Evolutionary conservation across 345 rosid genomes (phyloP).

Genomic region (Brassica rapa): DNA sequence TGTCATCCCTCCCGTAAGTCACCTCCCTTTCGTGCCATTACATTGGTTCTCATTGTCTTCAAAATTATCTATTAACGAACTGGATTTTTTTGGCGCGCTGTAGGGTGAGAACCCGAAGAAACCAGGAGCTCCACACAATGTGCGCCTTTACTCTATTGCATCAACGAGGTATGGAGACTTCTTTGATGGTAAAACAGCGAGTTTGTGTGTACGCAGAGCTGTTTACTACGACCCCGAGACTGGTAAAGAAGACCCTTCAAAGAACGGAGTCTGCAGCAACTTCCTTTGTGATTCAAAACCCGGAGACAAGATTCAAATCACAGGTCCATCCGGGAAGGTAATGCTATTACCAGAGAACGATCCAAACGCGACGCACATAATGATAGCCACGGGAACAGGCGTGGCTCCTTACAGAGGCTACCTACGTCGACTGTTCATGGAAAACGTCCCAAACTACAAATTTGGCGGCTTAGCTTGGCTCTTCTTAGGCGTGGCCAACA

Average conservation of each 20-base stretch:
- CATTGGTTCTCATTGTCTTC: conserved; percentile 1
- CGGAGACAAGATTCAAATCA: conserved; percentile 84
- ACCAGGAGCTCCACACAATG: conserved; percentile 83
- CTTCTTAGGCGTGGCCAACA: conserved; percentile 94
- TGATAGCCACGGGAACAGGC: conserved; percentile 98
- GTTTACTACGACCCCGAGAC: conserved; percentile 90
- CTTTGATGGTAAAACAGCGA: conserved; percentile 85
- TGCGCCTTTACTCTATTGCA: conserved; percentile 95
- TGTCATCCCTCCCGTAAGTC: conserved; percentile 94
- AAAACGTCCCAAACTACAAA: conserved; percentile 65
- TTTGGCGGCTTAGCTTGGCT: conserved; percentile 95
- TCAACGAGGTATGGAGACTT: conserved; percentile 90
- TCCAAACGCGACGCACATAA: conserved; percentile 88
- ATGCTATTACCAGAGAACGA: conserved; percentile 94
- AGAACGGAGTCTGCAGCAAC: conserved; percentile 92
- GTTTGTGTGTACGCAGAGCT: conserved; percentile 96
- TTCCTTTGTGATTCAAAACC: conserved; percentile 87
- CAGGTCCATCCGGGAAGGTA: conserved; percentile 98
- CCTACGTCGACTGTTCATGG: conserved; percentile 96
- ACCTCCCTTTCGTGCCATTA: background rate
- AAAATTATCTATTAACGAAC: background rate
- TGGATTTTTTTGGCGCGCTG: background rate
- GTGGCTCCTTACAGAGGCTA: conserved; percentile 94
- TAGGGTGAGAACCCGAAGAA: conserved; percentile 99
- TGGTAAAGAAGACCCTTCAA: conserved; percentile 93